Percentiles rank a stretch among this genome's conserved stretches.
These are phyloP conservation scores for Bruguiera parviflora DNA, from an alignment of 345 rosid species.

Conservation along the genomic window DNA sequence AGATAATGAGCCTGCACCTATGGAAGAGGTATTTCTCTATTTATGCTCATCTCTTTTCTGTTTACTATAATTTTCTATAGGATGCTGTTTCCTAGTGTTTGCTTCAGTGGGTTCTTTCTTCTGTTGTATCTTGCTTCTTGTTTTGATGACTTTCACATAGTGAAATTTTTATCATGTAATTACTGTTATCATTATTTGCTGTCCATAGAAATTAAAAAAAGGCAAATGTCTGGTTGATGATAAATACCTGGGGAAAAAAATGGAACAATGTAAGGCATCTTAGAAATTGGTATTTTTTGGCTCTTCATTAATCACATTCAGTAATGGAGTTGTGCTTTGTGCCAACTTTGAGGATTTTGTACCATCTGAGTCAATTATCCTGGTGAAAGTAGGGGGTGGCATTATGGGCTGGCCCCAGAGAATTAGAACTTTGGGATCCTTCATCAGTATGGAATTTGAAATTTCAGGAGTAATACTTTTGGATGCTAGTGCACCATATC, in stretches of 20 bases:
- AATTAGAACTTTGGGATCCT: no score
- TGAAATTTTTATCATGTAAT: neutral
- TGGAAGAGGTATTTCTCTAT: conserved; percentile 54
- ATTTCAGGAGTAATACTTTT: no score
- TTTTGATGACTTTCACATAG: neutral
- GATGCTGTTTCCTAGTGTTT: neutral
- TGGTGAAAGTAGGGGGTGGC: no score
- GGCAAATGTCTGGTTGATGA: neutral
- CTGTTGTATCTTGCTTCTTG: neutral
- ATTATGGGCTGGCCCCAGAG: no score
- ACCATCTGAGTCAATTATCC: no score
- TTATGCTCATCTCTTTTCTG: neutral
- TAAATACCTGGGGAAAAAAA: neutral
- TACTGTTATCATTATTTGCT: neutral
- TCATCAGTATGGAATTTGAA: no score
- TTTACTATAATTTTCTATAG: neutral
- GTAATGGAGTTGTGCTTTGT: neutral
- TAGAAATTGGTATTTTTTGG: no score
- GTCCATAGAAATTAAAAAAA: neutral
- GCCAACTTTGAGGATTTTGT: neutral
- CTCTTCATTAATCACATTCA: neutral
- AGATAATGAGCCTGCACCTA: conserved; percentile 54
- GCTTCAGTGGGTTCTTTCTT: neutral
- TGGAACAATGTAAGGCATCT: neutral
- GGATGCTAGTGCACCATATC: no score